Base-by-base conservation (phyloP, 202 grass and related monocot species). In the Brachypodium distachyon region DNA sequence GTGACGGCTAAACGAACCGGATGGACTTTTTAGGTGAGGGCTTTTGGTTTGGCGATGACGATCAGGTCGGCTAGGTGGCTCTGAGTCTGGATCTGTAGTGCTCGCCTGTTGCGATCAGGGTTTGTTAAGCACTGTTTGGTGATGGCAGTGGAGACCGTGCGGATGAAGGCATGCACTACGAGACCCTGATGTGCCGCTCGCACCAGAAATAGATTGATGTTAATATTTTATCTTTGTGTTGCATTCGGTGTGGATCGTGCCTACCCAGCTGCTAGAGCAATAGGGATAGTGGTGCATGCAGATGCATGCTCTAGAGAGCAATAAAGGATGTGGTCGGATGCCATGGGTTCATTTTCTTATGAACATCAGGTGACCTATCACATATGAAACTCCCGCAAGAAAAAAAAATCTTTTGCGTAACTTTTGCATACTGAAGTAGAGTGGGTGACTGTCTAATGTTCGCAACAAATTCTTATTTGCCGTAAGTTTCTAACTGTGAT, bases 141-240 rank as follows among this genome's bases (percentile, higher is more conserved):
- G 44, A 80, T 31, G 76, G 9, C 76, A 41, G 53, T 77, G 70
- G 86, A n/a, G n/a, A 19, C 53, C 81, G 86, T 88, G 76, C 70
- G 76, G 64, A 76, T 76, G 55, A 88, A 88, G 86, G 81, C 81
- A 88, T 88, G 79, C 85, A 87, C 73, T 18, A 40, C 52, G 41
- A 77, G 16, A 10, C 43, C 43, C 57, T 79, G 86, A 88, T 84
- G 81, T 49, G 76, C 62, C 70, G 33, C 76, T 32, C 69, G 55
- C 54, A 88, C 86, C 81, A 84, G 70, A 88, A 84, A 80, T 27
- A 57, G 76, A 71, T 84, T 77, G 76, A 76, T 84, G 81, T 41
- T 49, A 26, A 79, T 47, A 38, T 43, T 19, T 18, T 53, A 69
- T 54, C 74, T 79, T 19, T 59, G 66, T 18, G 64, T 65, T 26